These are phyloP conservation scores for Tulasnella sp. DNA, from an alignment of 768 basidiomycete genomes.

Conservation along the genomic window DNA sequence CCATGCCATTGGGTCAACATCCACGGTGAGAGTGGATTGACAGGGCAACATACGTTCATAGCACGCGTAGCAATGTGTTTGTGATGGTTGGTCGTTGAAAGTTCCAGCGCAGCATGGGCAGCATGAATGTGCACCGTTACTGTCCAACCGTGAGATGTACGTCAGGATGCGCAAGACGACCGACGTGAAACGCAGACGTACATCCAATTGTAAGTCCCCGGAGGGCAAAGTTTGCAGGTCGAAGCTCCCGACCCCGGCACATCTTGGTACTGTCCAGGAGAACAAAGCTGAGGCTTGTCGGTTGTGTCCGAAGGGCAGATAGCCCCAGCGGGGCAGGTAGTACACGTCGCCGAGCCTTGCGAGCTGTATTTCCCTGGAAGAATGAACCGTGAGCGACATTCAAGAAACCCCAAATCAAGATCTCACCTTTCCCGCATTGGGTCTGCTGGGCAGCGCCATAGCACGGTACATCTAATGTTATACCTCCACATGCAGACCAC, in stretches of 20 bases:
- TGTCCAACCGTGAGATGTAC: neutral
- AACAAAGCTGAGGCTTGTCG: neutral
- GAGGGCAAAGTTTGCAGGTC: neutral
- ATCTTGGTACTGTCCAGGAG: neutral
- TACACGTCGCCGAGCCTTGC: neutral
- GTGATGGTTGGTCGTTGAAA: slow-evolving; percentile 1
- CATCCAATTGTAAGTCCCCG: slow-evolving; percentile 1
- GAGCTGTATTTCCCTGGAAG: neutral
- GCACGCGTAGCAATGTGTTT: slow-evolving; percentile 10
- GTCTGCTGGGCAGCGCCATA: neutral
- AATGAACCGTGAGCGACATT: neutral
- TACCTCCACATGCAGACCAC: neutral
- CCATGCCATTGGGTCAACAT: neutral
- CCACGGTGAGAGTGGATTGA: neutral
- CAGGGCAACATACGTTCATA: neutral
- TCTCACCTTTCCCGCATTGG: neutral
- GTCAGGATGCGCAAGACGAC: neutral
- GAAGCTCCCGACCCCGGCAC: neutral
- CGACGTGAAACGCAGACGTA: neutral
- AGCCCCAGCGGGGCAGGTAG: slow-evolving; percentile 1
- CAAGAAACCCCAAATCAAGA: neutral
- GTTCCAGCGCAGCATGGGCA: slow-evolving; percentile 9
- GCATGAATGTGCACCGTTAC: neutral
- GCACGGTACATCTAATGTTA: neutral
- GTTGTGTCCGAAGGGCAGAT: neutral